phyloP scores from a whole-genome alignment of 2,329 filamentous ascomycete species.

The Exophiala lecanii-corni region DNA sequence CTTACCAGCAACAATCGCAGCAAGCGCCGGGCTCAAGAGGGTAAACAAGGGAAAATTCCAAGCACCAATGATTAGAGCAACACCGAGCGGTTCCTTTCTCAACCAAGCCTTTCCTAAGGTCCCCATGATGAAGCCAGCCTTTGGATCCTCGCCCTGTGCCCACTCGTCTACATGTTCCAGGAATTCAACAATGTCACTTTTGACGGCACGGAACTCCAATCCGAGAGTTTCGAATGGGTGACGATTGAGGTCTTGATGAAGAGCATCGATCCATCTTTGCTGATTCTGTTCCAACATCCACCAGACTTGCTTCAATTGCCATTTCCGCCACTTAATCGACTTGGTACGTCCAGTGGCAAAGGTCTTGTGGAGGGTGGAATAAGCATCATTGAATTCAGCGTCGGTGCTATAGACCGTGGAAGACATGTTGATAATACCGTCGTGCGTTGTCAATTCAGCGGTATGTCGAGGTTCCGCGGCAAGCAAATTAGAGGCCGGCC shows the following conservation, averaged over 20 bases:
- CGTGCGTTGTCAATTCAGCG: constrained; percentile 5
- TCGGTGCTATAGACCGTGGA: neutral
- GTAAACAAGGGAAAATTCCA: constrained; percentile 46
- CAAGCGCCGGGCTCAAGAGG: constrained; percentile 37
- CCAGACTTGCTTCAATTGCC: constrained; percentile 40
- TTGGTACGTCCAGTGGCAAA: constrained; percentile 35
- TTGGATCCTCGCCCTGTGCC: constrained; percentile 34
- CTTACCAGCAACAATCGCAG: constrained; percentile 38
- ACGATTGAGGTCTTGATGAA: constrained; percentile 35
- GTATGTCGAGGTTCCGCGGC: no score
- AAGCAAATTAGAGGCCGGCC: constrained; percentile 2
- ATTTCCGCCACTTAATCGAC: constrained; percentile 37
- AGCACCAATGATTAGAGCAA: constrained; percentile 40
- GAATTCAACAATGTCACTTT: constrained; percentile 35
- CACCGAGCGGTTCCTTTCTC: constrained; percentile 42
- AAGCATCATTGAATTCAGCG: constrained; percentile 2
- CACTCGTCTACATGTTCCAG: constrained; percentile 39
- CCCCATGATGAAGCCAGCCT: constrained; percentile 30
- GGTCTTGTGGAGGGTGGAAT: constrained; percentile 22
- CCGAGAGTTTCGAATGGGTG: constrained; percentile 33
- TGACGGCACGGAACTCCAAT: constrained; percentile 31
- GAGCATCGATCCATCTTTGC: constrained; percentile 30
- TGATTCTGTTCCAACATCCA: constrained; percentile 41
- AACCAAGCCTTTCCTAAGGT: constrained; percentile 32
- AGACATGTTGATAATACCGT: neutral